Evolutionary conservation across 2,329 filamentous ascomycete species (phyloP), one percentile per base, ranked within the genome.

Genomic region (Colletotrichum tofieldiae): DNA sequence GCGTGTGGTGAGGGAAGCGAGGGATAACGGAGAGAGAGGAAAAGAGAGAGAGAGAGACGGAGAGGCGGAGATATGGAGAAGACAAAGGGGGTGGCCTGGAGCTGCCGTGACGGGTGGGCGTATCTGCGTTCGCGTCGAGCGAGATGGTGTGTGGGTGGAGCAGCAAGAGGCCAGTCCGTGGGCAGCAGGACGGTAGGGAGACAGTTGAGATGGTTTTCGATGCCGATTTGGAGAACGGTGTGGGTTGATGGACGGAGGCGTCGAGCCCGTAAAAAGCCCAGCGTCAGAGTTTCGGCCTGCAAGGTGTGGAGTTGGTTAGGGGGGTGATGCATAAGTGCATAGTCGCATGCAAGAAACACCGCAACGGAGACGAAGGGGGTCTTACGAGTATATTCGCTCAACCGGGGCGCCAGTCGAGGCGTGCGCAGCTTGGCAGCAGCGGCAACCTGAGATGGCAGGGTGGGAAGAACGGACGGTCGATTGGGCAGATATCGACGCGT

Each of bases 351-450:
- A 64, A 29, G 26, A 47, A 64, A 47, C 41, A 43, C 35, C 26
- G 49, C 14, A 39, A 58, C 43, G 43, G 39, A 32, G 37, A 16
- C 14, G n/a, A 41, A 45, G 41, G 37, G 35, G 35, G 32, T 35
- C 56, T 20, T 14, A 52, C 60, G 39, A 23, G 37, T 32, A 26
- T 54, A 63, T 63, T 54, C 58, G 29, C 56, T 71, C 37, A 61
- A 71, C n/a, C 64, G 64, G 49, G 68, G 64, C 41, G 56, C 56
- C 43, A 65, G 35, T 32, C 20, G 8, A 58, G 54, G 29, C 65
- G 69, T 60, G 59, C 60, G 59, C 65, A 68, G 65, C 65, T 68
- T 62, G 39, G 58, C 64, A 29, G 39, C 67, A 60, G 23, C 67
- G 54, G 23, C 61, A 47, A 23, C 49, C 23, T 45, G 43, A 62